A percentile compares a stretch with the other conserved stretches of the same genome.
These are phyloP conservation scores for Phanerochaete carnosa DNA, from an alignment of 768 basidiomycete species.

Conservation along the genomic window DNA sequence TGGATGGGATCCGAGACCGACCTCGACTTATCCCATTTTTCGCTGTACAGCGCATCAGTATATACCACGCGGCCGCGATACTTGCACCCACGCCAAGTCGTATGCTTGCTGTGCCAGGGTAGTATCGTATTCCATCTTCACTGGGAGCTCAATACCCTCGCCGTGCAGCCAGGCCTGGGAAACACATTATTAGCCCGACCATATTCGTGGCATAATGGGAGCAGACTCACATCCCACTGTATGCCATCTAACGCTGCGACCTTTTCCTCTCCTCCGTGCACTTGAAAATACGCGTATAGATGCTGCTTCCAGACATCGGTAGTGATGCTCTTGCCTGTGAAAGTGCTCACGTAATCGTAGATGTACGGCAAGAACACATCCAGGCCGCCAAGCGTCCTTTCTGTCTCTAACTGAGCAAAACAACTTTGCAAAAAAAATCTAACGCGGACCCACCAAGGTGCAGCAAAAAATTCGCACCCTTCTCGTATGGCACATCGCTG, in stretches of 20 bases:
- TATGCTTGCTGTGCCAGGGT: slow-evolving; percentile 69
- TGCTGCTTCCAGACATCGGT: slow-evolving; percentile 83
- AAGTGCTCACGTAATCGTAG: slow-evolving; percentile 77
- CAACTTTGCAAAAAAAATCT: not conserved
- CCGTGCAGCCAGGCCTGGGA: slow-evolving; percentile 78
- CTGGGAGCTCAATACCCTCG: slow-evolving; percentile 70
- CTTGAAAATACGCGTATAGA: slow-evolving; percentile 65
- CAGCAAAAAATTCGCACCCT: slow-evolving; percentile 86
- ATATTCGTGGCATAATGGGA: not conserved
- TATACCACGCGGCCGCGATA: not conserved
- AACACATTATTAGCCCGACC: not conserved
- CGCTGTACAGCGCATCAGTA: not conserved
- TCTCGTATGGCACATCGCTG: slow-evolving; percentile 75
- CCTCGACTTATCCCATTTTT: slow-evolving; percentile 67
- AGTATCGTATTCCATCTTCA: slow-evolving; percentile 70
- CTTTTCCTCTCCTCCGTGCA: slow-evolving; percentile 56
- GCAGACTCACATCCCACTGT: slow-evolving; percentile 67
- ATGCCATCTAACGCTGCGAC: slow-evolving; percentile 63
- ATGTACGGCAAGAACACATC: slow-evolving; percentile 84
- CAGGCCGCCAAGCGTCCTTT: slow-evolving; percentile 71
- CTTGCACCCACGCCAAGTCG: slow-evolving; percentile 50
- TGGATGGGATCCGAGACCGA: slow-evolving; percentile 39
- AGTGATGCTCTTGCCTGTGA: slow-evolving; percentile 78
- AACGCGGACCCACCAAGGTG: slow-evolving; percentile 65
- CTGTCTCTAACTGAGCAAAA: slow-evolving; percentile 28